Conservation (phyloP, 2,329 filamentous ascomycete genomes). For the Colletotrichum spinosum region DNA sequence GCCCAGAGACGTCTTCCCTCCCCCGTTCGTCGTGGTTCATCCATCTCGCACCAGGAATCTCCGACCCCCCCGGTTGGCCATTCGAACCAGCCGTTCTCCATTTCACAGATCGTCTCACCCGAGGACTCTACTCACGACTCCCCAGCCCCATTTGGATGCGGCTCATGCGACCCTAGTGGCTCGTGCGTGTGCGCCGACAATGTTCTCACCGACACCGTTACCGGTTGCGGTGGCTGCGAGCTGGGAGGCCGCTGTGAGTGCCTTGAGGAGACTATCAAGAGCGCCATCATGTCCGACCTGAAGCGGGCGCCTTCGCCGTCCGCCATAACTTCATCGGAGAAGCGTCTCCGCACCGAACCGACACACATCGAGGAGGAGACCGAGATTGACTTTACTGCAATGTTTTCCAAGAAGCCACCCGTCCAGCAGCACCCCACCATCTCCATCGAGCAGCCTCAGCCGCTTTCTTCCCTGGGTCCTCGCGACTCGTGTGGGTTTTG, state of each 20-base stretch:
- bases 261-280: slow-evolving; percentile 69
- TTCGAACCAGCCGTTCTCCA: slow-evolving; percentile 61
- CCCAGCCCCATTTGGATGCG: slow-evolving; percentile 61
- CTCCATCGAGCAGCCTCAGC: slow-evolving; percentile 33
- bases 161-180: slow-evolving; percentile 64
- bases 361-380: slow-evolving; percentile 67
- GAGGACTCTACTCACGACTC: slow-evolving; percentile 54
- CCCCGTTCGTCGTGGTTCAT: slow-evolving; percentile 28
- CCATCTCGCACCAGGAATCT: slow-evolving; percentile 36
- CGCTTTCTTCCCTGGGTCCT: slow-evolving; percentile 48
- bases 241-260: slow-evolving; percentile 73
- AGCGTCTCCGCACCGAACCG: slow-evolving; percentile 64
- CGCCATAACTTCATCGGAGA: slow-evolving; percentile 58
- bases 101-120: slow-evolving; percentile 68
- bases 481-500: slow-evolving; percentile 86
- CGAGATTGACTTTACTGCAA: slow-evolving; percentile 80
- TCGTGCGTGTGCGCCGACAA: slow-evolving; percentile 71
- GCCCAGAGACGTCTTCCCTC: slow-evolving; percentile 41
- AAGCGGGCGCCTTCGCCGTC: slow-evolving; percentile 65
- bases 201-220: slow-evolving; percentile 62
- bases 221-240: slow-evolving; percentile 75
- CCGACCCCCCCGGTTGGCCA: slow-evolving; percentile 46
- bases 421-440: slow-evolving; percentile 40
- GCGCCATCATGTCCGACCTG: slow-evolving; percentile 55
- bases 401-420: slow-evolving; percentile 65